phyloP scores from a whole-genome alignment of 257 asterid genomes.

The Craterostigma plantagineum region DNA sequence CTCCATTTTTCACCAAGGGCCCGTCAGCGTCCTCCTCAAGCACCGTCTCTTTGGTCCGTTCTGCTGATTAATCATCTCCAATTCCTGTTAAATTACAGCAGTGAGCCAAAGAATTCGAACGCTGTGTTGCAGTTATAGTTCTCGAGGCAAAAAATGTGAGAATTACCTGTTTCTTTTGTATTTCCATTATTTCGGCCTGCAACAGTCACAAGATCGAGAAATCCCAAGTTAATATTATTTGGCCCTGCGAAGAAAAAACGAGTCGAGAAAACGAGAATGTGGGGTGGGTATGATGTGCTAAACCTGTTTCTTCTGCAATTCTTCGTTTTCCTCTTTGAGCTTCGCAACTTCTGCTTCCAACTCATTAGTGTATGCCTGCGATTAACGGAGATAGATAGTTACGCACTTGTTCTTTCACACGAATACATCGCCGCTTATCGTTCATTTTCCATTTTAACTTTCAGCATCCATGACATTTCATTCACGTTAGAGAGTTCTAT shows the following conservation, averaged over 20 bases:
- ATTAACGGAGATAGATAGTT: slow-evolving; percentile 5
- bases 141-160: not conserved
- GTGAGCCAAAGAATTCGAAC: not conserved
- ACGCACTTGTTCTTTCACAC: too few relatives aligned
- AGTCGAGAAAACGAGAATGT: not conserved
- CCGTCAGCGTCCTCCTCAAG: slow-evolving; percentile 79
- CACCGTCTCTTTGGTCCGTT: slow-evolving; percentile 41
- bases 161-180: slow-evolving; percentile 31
- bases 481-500: too few relatives aligned
- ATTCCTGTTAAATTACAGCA: slow-evolving; percentile 19
- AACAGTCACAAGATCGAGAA: slow-evolving; percentile 4
- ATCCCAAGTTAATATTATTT: not conserved
- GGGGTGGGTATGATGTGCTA: not conserved
- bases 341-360: slow-evolving; percentile 87
- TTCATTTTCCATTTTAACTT: not conserved
- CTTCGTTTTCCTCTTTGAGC: slow-evolving; percentile 73
- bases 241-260: not conserved
- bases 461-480: too few relatives aligned
- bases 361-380: slow-evolving; percentile 67
- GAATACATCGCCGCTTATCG: not conserved
- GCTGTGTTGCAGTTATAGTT: not conserved
- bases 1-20: slow-evolving; percentile 43
- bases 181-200: slow-evolving; percentile 22
- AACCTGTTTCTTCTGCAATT: slow-evolving; percentile 62
- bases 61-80: slow-evolving; percentile 50